Evolutionary conservation across 805 yeast genomes (phyloP), one percentile per base, ranked within the genome.

Genomic region (Cyberlindnera xylosilytica): DNA sequence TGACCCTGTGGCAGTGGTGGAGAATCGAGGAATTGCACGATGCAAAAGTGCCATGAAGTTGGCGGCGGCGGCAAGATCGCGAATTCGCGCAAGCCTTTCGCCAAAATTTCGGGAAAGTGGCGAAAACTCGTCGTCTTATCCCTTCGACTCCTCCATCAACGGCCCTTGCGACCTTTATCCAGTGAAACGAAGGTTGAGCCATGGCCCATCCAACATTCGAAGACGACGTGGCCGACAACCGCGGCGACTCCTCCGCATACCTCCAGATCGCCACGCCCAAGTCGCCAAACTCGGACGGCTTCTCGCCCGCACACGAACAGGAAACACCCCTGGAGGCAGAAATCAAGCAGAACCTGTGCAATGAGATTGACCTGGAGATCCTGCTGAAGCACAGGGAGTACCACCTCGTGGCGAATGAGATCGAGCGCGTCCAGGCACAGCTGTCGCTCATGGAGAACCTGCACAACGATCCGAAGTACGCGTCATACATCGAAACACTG

Each of bases 311-410:
- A 5, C 58, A 52, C 17, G 44, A 44, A 9, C 35, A 42, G 13
- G 49, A 46, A 20, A 42, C 36, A 18, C 46, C 45, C 34, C 18
- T 39, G 27, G 54, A 51, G 22, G 20, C 38, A 4, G 50, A 41
- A 44, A 61, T 63, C 18, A 69, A 61, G 44, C 60, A 56, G 26
- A 64, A 63, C 36, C 46, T 69, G 4, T 32, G 60, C n/a, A 59
- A 74, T 44, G 79, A 78, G 49, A 63, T 81, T 16, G 82, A 81
- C 54, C 55, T 80, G 34, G 86, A 81, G 50, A 77, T 81, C 11
- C 53, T 82, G 22, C 60, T 81, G 38, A 80, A 78, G 41, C 83
- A 80, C 58, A 70, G 74, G 44, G 86, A 82, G 56, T 56, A 73
- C 34, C 63, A 68, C 29, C 57, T 71, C 17, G 66, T 79, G 1